These are phyloP conservation scores for Saitozyma podzolica DNA, from an alignment of 768 basidiomycete species.

Conservation along the genomic window DNA sequence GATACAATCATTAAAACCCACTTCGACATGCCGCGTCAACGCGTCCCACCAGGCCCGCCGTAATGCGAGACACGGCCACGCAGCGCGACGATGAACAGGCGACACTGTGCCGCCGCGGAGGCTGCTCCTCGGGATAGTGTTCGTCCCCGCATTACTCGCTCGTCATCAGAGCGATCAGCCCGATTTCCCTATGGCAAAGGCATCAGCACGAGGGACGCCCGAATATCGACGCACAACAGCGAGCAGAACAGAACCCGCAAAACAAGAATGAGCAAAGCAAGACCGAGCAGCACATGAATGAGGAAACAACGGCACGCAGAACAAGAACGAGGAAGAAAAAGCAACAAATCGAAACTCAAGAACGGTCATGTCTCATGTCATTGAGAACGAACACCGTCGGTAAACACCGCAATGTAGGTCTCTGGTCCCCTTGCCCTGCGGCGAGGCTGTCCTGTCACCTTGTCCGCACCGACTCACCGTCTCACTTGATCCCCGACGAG, in stretches of 20 bases:
- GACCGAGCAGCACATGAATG: too few relatives aligned
- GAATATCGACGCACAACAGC: background rate
- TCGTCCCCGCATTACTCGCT: conserved; percentile 5
- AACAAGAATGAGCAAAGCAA: too few relatives aligned
- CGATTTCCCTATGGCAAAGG: conserved; percentile 37
- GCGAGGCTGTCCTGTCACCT: too few relatives aligned
- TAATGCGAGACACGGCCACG: background rate
- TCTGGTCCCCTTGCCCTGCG: too few relatives aligned
- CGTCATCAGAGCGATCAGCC: conserved; percentile 47
- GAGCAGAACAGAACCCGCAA: too few relatives aligned
- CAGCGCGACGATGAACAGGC: background rate
- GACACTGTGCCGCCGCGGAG: background rate
- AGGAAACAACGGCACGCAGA: too few relatives aligned
- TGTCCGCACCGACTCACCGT: conserved; percentile 30
- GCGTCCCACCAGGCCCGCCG: background rate
- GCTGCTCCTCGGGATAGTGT: background rate
- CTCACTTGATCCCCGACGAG: conserved; percentile 88
- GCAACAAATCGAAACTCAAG: too few relatives aligned
- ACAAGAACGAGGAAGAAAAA: too few relatives aligned
- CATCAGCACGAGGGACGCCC: background rate
- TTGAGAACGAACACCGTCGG: background rate
- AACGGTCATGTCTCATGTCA: background rate
- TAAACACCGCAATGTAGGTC: background rate
- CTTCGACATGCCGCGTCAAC: background rate
- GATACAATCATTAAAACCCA: too few relatives aligned